Conservation (phyloP, 345 rosid genomes). For the Camelina sativa region DNA sequence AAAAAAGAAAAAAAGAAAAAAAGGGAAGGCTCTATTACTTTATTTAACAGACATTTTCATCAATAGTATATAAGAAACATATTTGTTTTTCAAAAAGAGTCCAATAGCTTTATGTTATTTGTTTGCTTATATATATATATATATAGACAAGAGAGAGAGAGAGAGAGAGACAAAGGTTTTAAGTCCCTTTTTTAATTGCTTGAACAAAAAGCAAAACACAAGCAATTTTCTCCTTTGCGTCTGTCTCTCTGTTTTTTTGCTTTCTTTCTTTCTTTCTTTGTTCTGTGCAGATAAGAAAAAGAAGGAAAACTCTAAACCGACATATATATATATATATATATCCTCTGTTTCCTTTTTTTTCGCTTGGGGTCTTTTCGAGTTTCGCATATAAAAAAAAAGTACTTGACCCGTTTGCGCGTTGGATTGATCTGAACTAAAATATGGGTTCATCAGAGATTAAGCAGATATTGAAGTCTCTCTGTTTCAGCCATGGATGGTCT, state of each 20-base stretch:
- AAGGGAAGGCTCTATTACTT: no score
- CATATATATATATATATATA: no score
- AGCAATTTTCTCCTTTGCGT: conserved; percentile 17
- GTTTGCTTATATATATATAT: conserved; percentile 14
- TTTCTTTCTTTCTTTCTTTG: background rate
- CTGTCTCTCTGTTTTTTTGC: background rate
- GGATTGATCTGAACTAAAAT: background rate
- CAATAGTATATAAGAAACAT: background rate
- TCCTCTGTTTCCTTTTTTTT: no score
- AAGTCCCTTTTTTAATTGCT: conserved; percentile 39
- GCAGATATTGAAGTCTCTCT: conserved; percentile 64
- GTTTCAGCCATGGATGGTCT: conserved; percentile 86
- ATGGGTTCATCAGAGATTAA: conserved; percentile 57
- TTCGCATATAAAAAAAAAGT: conserved; percentile 10
- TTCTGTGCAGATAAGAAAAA: background rate
- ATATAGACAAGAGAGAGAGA: background rate
- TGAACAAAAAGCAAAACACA: conserved; percentile 39
- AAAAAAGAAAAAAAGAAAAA: no score
- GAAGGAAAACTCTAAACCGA: no score
- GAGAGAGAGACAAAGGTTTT: conserved; percentile 34
- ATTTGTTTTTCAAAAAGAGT: background rate
- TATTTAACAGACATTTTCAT: conserved; percentile 37
- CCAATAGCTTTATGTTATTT: background rate
- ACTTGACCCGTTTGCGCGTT: conserved; percentile 15
- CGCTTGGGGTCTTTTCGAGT: conserved; percentile 18